Base-by-base conservation (phyloP, 2,329 filamentous ascomycete genomes). In the Thielaviopsis musarum region DNA sequence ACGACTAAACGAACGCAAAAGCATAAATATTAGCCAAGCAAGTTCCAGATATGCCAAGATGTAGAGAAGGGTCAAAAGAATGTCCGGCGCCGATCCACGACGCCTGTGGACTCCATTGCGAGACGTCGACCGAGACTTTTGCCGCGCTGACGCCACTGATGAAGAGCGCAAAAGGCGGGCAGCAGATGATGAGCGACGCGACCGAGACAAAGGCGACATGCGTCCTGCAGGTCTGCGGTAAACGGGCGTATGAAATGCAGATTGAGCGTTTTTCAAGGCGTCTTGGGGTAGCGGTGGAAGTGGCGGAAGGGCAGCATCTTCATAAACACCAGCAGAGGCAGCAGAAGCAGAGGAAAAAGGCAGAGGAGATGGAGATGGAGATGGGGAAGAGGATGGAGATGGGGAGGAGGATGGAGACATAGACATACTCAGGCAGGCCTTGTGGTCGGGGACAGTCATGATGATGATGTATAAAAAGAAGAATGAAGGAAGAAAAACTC, bases 1-100 rank as follows among this genome's bases (percentile, higher is more conserved):
- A 97, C 93, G 81, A 98, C 87, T 90, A 69, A 70, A 70, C 56
- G 71, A 72, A 65, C 74, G 74, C 65, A 77, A 69, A 56, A 81
- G 69, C 69, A 80, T 70, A 67, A 78, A 71, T 62, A 79, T 80
- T 78, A 82, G 78, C 78, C 77, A 82, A 61, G 73, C 74, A 61
- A 80, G 66, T 69, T 82, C 77, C 60, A 82, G 68, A 65, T 81
- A 81, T 61, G 80, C 66, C 64, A 82, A 71, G 63, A 77, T 69
- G 65, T 78, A 80, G 67, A 75, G 76, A 58, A 72, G 67, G 57
- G 73, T 70, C 57, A 80, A 71, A 59, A 78, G 65, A 21, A 61
- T 59, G 26, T 61, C 54, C 12, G 60, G 60, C 24, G 34, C 34
- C 19, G 53, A 26, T 45, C 57, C 19, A n/a, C 45, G 57, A 30